Evolutionary conservation across 176 grass and related monocot genomes (phyloP).

Genomic region (Juncus inflexus): DNA sequence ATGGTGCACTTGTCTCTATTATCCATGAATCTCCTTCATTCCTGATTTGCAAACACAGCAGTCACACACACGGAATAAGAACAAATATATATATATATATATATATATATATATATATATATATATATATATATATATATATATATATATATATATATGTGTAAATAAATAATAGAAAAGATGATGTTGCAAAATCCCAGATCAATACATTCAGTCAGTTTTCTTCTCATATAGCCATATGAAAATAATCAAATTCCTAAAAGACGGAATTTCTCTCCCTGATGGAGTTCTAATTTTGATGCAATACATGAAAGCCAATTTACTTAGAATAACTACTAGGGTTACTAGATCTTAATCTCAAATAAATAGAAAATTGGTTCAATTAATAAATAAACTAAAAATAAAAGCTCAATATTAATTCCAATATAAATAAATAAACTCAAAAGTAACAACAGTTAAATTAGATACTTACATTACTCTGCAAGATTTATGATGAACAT

Average conservation of each 20-base stretch:
- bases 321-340: too few species aligned
- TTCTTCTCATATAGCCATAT: not conserved
- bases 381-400: not conserved
- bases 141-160: not conserved
- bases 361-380: not conserved
- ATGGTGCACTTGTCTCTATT: slow-evolving; percentile 28
- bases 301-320: too few species aligned
- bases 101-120: not conserved
- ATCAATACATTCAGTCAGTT: not conserved
- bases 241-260: not conserved
- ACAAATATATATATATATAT: not conserved
- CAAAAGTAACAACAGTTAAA: not conserved
- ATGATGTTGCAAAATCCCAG: not conserved
- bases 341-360: too few species aligned
- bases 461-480: slow-evolving; percentile 14
- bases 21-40: slow-evolving; percentile 7
- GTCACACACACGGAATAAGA: not conserved
- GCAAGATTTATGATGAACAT: not conserved
- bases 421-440: not conserved
- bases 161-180: not conserved
- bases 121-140: not conserved
- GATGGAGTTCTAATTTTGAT: too few species aligned
- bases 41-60: not conserved
- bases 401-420: not conserved
- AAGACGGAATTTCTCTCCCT: too few species aligned